These are phyloP conservation scores for Candida vaughaniae DNA, from an alignment of 805 yeast genomes.

Conservation along the genomic window DNA sequence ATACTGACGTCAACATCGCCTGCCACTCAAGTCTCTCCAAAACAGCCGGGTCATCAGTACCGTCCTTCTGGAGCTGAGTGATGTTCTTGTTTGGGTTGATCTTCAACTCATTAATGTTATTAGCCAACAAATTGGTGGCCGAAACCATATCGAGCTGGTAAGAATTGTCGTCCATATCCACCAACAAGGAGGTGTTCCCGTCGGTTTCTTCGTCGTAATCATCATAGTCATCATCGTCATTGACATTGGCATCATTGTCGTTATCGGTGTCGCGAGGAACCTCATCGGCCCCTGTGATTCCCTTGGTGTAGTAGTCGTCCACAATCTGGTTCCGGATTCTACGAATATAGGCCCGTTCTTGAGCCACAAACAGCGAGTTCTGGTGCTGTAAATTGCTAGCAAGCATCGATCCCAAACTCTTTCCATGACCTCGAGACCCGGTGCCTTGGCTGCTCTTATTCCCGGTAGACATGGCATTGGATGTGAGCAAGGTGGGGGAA, in stretches of 20 bases:
- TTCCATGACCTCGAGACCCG: constrained; percentile 8
- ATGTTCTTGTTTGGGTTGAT: constrained; percentile 33
- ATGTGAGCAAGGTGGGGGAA: constrained; percentile 9
- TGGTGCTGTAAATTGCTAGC: constrained; percentile 17
- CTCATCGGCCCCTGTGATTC: constrained; percentile 46
- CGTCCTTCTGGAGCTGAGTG: constrained; percentile 38
- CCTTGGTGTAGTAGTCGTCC: constrained; percentile 74
- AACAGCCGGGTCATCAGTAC: constrained; percentile 45
- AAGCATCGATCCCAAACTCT: constrained; percentile 14
- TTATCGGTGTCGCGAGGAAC: constrained; percentile 17
- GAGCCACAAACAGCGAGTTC: constrained; percentile 44
- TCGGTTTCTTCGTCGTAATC: constrained; percentile 22
- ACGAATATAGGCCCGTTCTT: constrained; percentile 65
- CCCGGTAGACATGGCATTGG: constrained; percentile 1
- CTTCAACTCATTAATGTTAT: constrained; percentile 23
- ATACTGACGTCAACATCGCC: constrained; percentile 82
- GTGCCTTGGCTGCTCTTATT: not conserved
- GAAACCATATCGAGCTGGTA: constrained; percentile 48
- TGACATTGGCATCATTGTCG: constrained; percentile 23
- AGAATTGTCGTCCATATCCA: constrained; percentile 42
- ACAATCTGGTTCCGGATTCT: constrained; percentile 58
- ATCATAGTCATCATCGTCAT: constrained; percentile 24
- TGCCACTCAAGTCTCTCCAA: constrained; percentile 94
- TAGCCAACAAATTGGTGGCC: constrained; percentile 36
- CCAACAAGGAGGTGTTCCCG: constrained; percentile 31